phyloP scores from a whole-genome alignment of 2,329 filamentous ascomycete species.

The Neofusicoccum ribis region DNA sequence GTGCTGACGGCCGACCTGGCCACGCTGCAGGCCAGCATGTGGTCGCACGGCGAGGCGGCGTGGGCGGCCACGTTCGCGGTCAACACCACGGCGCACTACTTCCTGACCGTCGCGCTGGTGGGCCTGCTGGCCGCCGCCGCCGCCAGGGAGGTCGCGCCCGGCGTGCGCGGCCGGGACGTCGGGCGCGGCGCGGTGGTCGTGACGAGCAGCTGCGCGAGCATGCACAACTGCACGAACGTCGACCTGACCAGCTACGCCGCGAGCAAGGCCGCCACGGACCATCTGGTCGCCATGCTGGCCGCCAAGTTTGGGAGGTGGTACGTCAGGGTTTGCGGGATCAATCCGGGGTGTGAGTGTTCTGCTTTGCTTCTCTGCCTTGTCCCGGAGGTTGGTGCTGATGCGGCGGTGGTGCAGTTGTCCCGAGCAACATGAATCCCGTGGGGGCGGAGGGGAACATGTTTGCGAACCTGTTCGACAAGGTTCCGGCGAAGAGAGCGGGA shows the following conservation, averaged over 20 bases:
- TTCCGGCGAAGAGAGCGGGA: conserved; percentile 34
- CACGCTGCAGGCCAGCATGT: conserved; percentile 50
- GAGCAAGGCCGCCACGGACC: conserved; percentile 55
- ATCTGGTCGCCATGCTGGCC: conserved; percentile 51
- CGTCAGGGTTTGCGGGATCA: conserved; percentile 46
- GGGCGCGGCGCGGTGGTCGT: conserved; percentile 51
- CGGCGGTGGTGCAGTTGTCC: conserved; percentile 35
- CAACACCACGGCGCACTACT: conserved; percentile 54
- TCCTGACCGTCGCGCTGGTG: conserved; percentile 49
- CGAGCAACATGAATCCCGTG: conserved; percentile 48
- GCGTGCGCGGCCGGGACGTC: conserved; percentile 26
- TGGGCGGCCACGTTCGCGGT: conserved; percentile 51
- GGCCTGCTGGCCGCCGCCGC: conserved; percentile 46
- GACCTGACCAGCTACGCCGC: conserved; percentile 54
- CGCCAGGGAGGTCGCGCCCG: conserved; percentile 18
- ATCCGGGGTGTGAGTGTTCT: conserved; percentile 44
- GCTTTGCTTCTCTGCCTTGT: background rate
- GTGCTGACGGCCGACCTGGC: conserved; percentile 44
- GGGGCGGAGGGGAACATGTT: conserved; percentile 45
- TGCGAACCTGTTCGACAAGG: conserved; percentile 42
- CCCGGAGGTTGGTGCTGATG: background rate
- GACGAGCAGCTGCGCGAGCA: conserved; percentile 54
- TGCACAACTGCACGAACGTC: conserved; percentile 55
- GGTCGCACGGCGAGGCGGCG: conserved; percentile 45
- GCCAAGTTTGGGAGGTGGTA: conserved; percentile 50